phyloP scores from a whole-genome alignment of 2,329 filamentous ascomycete genomes.

The Diaporthe sp. region DNA sequence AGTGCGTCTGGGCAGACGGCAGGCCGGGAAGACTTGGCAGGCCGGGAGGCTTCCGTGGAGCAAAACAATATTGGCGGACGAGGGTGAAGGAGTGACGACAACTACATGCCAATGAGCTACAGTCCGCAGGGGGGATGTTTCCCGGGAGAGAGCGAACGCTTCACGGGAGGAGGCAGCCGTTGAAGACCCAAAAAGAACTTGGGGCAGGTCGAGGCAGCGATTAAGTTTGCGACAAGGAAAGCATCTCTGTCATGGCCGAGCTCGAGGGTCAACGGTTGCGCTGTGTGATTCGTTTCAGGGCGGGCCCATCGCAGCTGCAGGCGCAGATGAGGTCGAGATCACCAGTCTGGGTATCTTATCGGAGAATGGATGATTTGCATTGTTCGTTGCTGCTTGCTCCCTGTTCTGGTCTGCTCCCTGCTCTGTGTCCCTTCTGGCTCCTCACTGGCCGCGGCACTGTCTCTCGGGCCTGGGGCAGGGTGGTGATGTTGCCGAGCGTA shows the following conservation, averaged over 20 bases:
- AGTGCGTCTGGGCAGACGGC: neutral
- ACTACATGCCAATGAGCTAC: constrained; percentile 3
- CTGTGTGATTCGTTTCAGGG: constrained; percentile 24
- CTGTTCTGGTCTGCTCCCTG: constrained; percentile 5
- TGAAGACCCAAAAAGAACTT: neutral
- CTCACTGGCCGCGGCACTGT: constrained; percentile 16
- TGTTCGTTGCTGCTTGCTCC: constrained; percentile 22
- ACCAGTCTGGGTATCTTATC: constrained; percentile 16
- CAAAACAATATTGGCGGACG: neutral
- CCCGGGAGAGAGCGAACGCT: neutral
- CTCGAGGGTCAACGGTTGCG: constrained; percentile 8
- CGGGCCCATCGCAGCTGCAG: constrained; percentile 18
- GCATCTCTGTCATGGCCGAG: constrained; percentile 30
- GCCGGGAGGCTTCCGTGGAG: constrained; percentile 8
- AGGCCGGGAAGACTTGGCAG: neutral
- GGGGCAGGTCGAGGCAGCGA: neutral
- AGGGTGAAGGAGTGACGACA: constrained; percentile 5
- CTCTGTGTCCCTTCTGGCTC: neutral
- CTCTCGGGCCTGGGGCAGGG: neutral
- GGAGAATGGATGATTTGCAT: constrained; percentile 25
- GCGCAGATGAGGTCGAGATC: constrained; percentile 16
- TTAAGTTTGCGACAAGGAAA: constrained; percentile 24
- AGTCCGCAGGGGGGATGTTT: neutral
- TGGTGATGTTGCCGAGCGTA: constrained; percentile 25
- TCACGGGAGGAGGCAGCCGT: constrained; percentile 13